Conservation (phyloP, 2,329 filamentous ascomycete species). For the Diaporthe batatas region DNA sequence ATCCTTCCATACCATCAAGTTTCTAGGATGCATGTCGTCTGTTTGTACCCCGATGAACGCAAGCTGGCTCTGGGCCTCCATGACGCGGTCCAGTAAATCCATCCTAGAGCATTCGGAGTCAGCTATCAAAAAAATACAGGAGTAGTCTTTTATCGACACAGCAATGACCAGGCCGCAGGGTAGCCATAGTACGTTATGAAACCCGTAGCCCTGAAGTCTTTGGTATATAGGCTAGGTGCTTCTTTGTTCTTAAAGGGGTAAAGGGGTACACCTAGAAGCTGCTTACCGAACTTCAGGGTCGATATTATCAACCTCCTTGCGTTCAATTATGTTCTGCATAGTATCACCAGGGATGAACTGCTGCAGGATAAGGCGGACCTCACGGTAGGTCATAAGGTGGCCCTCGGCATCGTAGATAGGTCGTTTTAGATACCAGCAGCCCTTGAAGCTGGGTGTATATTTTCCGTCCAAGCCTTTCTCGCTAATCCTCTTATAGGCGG, state of each 20-base stretch:
- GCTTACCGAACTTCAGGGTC: neutral
- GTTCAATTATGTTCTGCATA: neutral
- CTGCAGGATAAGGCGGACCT: slow-evolving; percentile 12
- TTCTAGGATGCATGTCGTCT: neutral
- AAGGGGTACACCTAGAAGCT: no score
- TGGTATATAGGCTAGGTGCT: no score
- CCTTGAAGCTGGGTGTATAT: neutral
- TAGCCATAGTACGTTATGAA: no score
- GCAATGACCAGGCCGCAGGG: no score
- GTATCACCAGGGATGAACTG: slow-evolving; percentile 13
- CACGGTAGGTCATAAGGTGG: neutral
- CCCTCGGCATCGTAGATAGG: neutral
- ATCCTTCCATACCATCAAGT: neutral
- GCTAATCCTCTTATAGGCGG: slow-evolving; percentile 11
- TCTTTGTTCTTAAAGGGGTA: no score
- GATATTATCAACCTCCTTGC: neutral
- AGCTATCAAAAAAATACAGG: no score
- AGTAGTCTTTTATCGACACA: no score
- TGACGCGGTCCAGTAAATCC: neutral
- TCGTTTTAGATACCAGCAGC: neutral
- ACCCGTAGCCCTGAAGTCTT: no score
- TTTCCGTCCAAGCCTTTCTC: neutral
- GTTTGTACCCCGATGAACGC: neutral
- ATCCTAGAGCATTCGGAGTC: no score
- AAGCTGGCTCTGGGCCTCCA: neutral